Evolutionary conservation across 352 stramenopile species (phyloP), one percentile per base, ranked within the genome.

Genomic region (Paralagenidium karlingii): DNA sequence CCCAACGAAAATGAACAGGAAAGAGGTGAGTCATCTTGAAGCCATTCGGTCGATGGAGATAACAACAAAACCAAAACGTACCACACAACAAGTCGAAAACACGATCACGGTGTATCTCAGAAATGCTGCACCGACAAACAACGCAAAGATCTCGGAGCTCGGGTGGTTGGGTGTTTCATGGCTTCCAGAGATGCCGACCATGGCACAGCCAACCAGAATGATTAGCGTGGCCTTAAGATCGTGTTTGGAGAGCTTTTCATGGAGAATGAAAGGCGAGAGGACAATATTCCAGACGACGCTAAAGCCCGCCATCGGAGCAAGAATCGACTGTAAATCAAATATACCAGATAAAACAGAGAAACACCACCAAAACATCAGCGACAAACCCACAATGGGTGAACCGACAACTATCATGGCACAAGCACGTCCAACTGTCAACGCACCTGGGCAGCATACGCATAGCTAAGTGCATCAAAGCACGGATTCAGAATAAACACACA

Each of bases 201-300:
- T 51, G 29, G 71, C 60, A 32, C 77, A 91, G 9, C 77, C 77
- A 7, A 82, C 16, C 40, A 91, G 53, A 19, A 91, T 88, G 34
- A 87, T 61, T 0, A 70, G 68, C 2, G 71, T 79, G 18, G 71
- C 77, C 46, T 75, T 63, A 33, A 91, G 19, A 25, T 88, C 77
- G 28, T 85, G 63, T 15, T 60, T 60, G 8, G 74, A 88, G 18
- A 91, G 48, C 43, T 78, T 69, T 51, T 91, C 77, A 21, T 82
- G 60, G 8, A 91, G 63, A 20, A 91, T 55, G 46, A 84, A 91
- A 5, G 77, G 77, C 37, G 77, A 74, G 11, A 91, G 48, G 15
- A 91, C 54, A 38, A 91, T 88, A 41, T 91, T 91, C 77, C 77
- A 91, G 31, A 91, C 74, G 31, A 91, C 77, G 38, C 77, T 91